Evolutionary conservation across 2,329 filamentous ascomycete genomes (phyloP).

Genomic region (Diplodia scrobiculata): DNA sequence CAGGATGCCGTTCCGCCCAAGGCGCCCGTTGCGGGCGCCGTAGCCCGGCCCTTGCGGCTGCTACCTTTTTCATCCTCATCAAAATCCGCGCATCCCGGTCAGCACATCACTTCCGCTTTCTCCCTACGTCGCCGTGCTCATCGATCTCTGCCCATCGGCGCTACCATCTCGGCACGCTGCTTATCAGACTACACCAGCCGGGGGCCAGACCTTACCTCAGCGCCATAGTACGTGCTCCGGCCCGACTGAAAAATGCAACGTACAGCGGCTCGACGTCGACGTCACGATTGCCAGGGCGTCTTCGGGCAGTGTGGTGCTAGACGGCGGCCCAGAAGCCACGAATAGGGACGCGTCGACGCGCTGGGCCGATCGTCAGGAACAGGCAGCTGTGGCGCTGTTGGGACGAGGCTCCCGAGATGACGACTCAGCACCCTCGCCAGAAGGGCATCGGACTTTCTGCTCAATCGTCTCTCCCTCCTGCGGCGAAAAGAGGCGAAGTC

Average conservation of each 20-base stretch:
- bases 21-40: constrained; percentile 3
- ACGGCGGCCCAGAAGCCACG: no score
- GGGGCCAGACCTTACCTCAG: background rate
- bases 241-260: background rate
- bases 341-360: constrained; percentile 13
- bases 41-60: background rate
- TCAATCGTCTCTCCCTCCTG: background rate
- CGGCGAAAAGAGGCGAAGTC: background rate
- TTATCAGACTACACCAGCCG: no score
- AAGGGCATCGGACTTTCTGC: constrained; percentile 2
- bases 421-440: background rate
- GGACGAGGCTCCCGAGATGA: background rate
- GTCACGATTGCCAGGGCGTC: background rate
- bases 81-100: background rate
- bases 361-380: constrained; percentile 20
- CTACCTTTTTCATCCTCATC: constrained; percentile 1
- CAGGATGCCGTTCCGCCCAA: background rate
- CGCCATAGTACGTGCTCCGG: background rate
- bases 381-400: background rate
- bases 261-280: background rate
- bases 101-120: constrained; percentile 2
- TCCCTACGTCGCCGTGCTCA: background rate
- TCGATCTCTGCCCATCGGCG: background rate
- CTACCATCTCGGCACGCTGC: background rate
- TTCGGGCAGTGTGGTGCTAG: no score